Percentiles rank a stretch among this genome's conserved stretches.
Conservation (phyloP, 176 grass and related monocot species). For the Juncus inflexus region DNA sequence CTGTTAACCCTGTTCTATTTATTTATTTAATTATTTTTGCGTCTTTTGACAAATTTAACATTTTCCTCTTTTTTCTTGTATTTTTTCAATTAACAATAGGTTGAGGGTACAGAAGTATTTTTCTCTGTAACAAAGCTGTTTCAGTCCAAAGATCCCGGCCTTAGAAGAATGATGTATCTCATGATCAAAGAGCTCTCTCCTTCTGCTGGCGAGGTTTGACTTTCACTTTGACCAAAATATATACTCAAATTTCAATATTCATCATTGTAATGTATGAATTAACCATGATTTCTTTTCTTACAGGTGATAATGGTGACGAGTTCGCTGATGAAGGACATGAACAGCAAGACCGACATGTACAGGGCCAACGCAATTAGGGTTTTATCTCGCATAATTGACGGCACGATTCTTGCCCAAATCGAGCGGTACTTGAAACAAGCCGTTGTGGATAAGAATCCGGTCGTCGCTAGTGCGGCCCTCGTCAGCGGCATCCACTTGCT, state of each 20-base stretch:
- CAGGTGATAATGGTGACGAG: constrained; percentile 99
- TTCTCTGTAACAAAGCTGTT: constrained; percentile 96
- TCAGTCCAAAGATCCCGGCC: constrained; percentile 88
- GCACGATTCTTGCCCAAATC: constrained; percentile 94
- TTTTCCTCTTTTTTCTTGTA: constrained; percentile 4
- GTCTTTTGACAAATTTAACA: neutral
- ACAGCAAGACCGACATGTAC: constrained; percentile 99
- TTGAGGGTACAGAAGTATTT: constrained; percentile 93
- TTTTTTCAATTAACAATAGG: constrained; percentile 37
- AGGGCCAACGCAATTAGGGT: constrained; percentile 93
- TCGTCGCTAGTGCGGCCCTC: constrained; percentile 94
- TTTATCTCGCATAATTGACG: constrained; percentile 90
- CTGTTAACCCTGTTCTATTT: no score
- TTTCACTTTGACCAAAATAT: neutral
- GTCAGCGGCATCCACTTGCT: constrained; percentile 98
- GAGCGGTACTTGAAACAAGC: constrained; percentile 99
- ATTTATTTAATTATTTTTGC: neutral
- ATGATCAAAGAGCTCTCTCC: constrained; percentile 99
- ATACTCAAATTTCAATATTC: no score
- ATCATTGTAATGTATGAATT: neutral
- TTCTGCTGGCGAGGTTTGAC: constrained; percentile 75
- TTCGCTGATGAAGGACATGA: constrained; percentile 99
- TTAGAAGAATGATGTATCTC: constrained; percentile 99
- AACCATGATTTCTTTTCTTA: constrained; percentile 17
- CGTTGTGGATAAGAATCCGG: constrained; percentile 95